Evolutionary conservation across 768 basidiomycete genomes (phyloP), one percentile per base, ranked within the genome.

Genomic region (Dendrothele bispora): DNA sequence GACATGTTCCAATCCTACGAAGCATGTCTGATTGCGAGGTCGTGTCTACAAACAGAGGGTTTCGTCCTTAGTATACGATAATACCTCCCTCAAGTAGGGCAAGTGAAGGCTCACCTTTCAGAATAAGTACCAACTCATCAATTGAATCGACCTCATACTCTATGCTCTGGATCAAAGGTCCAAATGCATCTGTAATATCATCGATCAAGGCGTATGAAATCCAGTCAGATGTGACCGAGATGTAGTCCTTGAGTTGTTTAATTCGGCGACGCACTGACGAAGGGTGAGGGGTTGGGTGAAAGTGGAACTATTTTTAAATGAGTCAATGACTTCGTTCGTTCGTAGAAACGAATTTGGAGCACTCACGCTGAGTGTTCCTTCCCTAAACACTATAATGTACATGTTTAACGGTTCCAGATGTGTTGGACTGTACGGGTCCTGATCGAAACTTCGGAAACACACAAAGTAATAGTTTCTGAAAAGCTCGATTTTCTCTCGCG

Each of bases 141-240:
- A 99, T 98, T 51, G 88, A 91, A 69, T 99, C 97, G 68, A 99
- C 97, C 69, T 99, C 97, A 57, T 98, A 98, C 66, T 99, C 97
- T 67, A 98, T 99, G 62, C 86, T 85, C 66, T 98, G 97, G 59
- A 99, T 98, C 49, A 99, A 80, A 4, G 97, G 97, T 12, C 97
- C 97, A 63, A 99, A 99, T 7, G 94, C 95, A 62, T 99, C 97
- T 39, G 97, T 98, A 65, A 99, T 98, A 69, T 99, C 97, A 69
- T 99, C 97, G 61, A 99, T 99, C 50, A 99, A 81, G 8, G 97
- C 97, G 59, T 99, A 99, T 4, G 95, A 98, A 55, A 99, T 99
- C 97, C 97, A 99, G 71, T 99, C 97, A 3, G 95, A 95, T 7
- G 97, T 98, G 60, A 98, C 97, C 54, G 80, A 88, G 65, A 99